Evolutionary conservation across 192 early-diverging fungal genomes (phyloP).

Genomic region (Coemansia sp.): DNA sequence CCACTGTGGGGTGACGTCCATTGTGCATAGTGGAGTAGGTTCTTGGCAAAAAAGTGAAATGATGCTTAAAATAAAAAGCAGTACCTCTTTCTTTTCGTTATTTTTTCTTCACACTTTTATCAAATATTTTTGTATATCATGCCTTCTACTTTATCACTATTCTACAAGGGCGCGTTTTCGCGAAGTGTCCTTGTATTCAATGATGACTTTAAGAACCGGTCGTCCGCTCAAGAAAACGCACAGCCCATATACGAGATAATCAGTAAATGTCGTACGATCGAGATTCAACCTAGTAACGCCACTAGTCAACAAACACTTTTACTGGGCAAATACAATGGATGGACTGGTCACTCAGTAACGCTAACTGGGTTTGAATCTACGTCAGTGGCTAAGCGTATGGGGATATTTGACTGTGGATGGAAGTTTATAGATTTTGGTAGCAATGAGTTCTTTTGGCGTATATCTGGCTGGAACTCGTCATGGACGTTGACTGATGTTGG

Average conservation of each 20-base stretch:
- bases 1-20: constrained; percentile 6
- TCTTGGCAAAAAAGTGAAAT: not conserved
- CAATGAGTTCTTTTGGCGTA: too few relatives aligned
- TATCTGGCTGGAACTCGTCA: too few relatives aligned
- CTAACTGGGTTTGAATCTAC: not conserved
- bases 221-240: not conserved
- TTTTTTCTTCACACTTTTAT: not conserved
- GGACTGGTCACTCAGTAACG: not conserved
- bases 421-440: too few relatives aligned
- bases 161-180: not conserved
- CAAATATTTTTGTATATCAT: not conserved
- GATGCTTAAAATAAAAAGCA: not conserved
- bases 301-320: not conserved
- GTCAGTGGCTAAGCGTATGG: too few relatives aligned
- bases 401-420: too few relatives aligned
- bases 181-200: not conserved
- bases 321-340: not conserved
- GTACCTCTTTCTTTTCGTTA: not conserved
- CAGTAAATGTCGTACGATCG: not conserved
- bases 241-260: not conserved
- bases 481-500: too few relatives aligned
- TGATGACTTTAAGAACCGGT: not conserved
- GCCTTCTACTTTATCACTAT: not conserved
- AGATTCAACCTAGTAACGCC: not conserved
- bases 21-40: not conserved